phyloP scores from a whole-genome alignment of 768 basidiomycete species.

The Serpula lacrymans region DNA sequence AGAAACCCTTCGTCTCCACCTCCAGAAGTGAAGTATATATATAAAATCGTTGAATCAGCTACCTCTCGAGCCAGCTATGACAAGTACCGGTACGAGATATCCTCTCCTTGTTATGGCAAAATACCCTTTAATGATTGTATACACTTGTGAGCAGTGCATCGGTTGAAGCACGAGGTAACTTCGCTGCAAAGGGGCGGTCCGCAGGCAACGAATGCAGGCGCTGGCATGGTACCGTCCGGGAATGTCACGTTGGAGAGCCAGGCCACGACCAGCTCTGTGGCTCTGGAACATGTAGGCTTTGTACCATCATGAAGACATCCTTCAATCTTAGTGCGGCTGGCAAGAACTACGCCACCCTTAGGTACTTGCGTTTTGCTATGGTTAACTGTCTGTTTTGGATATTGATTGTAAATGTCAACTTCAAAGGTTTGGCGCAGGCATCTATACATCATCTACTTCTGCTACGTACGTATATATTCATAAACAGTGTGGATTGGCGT shows the following conservation, averaged over 20 bases:
- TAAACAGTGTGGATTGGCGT: not conserved
- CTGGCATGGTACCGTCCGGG: constrained; percentile 70
- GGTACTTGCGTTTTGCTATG: too few relatives aligned
- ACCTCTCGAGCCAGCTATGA: constrained; percentile 53
- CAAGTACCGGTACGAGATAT: constrained; percentile 50
- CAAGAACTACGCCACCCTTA: too few relatives aligned
- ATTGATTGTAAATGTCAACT: too few relatives aligned
- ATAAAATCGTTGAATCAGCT: constrained; percentile 57
- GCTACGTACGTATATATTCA: constrained; percentile 47
- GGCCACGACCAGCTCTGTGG: constrained; percentile 50
- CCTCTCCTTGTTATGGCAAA: too few relatives aligned
- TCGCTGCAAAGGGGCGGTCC: constrained; percentile 48
- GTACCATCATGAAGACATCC: constrained; percentile 60
- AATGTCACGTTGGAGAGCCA: constrained; percentile 62
- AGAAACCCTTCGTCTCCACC: too few relatives aligned
- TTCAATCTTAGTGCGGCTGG: constrained; percentile 62
- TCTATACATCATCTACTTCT: constrained; percentile 72
- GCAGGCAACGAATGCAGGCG: constrained; percentile 71
- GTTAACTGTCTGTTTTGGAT: too few relatives aligned
- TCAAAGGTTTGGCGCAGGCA: constrained; percentile 69
- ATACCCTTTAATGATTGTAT: too few relatives aligned
- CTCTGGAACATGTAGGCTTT: constrained; percentile 57
- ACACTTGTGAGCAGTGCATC: too few relatives aligned
- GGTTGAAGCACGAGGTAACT: constrained; percentile 61
- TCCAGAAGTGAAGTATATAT: constrained; percentile 59